Conservation (phyloP, 2,329 filamentous ascomycete genomes). For the Trichoderma aggressivum region DNA sequence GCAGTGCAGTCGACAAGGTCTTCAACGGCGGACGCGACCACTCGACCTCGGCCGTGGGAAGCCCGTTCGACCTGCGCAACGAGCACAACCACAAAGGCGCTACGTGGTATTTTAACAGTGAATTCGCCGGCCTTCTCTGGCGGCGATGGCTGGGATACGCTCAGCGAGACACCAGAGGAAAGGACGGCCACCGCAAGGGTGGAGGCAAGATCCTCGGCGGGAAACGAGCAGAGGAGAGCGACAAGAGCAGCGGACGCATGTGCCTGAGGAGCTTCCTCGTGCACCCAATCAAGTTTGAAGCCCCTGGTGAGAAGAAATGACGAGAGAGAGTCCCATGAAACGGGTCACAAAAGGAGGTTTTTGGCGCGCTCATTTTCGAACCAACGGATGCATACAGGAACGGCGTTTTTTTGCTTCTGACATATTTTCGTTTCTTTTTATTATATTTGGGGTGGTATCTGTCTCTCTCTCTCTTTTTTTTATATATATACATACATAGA, state of each 20-base stretch:
- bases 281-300: slow-evolving; percentile 73
- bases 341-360: neutral
- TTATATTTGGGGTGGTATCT: neutral
- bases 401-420: slow-evolving; percentile 1
- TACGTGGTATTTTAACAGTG: slow-evolving; percentile 80
- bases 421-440: neutral
- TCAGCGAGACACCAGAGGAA: slow-evolving; percentile 49
- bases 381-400: slow-evolving; percentile 5
- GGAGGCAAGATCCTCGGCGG: slow-evolving; percentile 50
- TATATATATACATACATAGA: neutral
- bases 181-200: slow-evolving; percentile 44
- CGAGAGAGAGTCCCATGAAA: neutral
- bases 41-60: slow-evolving; percentile 61
- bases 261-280: slow-evolving; percentile 77
- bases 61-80: slow-evolving; percentile 63
- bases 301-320: slow-evolving; percentile 41
- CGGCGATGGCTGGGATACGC: slow-evolving; percentile 68
- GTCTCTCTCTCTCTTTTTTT: neutral
- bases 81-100: slow-evolving; percentile 82
- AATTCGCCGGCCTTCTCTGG: slow-evolving; percentile 75
- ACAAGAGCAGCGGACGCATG: slow-evolving; percentile 59
- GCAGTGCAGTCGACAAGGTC: slow-evolving; percentile 62
- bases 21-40: slow-evolving; percentile 76
- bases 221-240: slow-evolving; percentile 46
- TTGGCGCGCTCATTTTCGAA: neutral